Evolutionary conservation across 164 flowering plant genomes (phyloP), one percentile per base, ranked within the genome.

Genomic region (Amborella trichopoda): DNA sequence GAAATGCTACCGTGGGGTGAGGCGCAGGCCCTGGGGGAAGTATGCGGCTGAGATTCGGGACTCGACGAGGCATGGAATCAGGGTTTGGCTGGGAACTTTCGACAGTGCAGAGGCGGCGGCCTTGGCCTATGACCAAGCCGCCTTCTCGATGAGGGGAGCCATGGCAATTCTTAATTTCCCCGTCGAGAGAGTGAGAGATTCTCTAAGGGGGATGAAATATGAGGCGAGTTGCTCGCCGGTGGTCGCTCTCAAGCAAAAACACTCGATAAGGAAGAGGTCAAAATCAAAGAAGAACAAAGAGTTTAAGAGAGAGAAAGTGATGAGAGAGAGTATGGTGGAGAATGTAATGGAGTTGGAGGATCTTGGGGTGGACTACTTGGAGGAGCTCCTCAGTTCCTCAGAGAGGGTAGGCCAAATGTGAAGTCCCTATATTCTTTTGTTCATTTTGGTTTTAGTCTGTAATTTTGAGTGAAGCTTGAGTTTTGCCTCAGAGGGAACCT

Each of bases 31-130:
- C 4, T 72, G 87, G 80, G 82, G 78, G 14, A 76, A 80, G 36
- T 80, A 50, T 18, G 83, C 87, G 3, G 87, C 87, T 0, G 87
- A 80, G 68, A 80, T 80, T 16, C 58, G 87, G 28, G 87, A 80
- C 39, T 76, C 87, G 1, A 80, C 82, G 2, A 64, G 88, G 34
- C 69, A 78, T n/a, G 78, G 90, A 0, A 56, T 69, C 0, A 50
- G 90, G 33, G 88, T 81, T 6, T 82, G 91, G 86, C 46, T 82
- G 14, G 91, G 91, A 13, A 82, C 91, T 0, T 82, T 82, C 40
- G 86, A 82, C 54, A 78, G 73, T 10, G 80, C 85, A 0, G 91
- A 82, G 56, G 79, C 62, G 1, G 91, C 91, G 0, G 91, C 82
- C 6, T 28, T 82, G 39, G 91, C 83, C 6, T 82, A 82, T 43